phyloP scores from a whole-genome alignment of 2,329 filamentous ascomycete genomes.

The Rutstroemia sp. region DNA sequence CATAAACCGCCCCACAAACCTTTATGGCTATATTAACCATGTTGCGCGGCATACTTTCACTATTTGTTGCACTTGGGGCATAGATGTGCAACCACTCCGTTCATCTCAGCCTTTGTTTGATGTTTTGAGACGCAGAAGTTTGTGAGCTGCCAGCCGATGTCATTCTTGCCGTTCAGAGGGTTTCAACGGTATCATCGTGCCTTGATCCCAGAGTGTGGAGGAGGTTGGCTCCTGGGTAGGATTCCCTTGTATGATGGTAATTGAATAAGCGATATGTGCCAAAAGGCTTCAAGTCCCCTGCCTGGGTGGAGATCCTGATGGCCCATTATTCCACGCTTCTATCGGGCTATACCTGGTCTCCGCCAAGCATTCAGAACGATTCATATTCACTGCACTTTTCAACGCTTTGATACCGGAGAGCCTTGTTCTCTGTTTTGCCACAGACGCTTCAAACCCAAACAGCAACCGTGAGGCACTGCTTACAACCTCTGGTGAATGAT shows the following conservation, averaged over 20 bases:
- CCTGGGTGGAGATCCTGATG: background rate
- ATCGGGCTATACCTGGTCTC: background rate
- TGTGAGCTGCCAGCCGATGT: too few relatives aligned
- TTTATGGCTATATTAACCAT: background rate
- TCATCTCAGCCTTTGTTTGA: background rate
- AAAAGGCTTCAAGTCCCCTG: background rate
- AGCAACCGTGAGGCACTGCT: slow-evolving; percentile 5
- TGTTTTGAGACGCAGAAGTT: too few relatives aligned
- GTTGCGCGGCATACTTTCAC: background rate
- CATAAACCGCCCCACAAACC: background rate
- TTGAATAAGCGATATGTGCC: slow-evolving; percentile 1
- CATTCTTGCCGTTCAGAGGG: background rate
- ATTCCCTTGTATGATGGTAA: background rate
- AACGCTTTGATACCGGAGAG: background rate
- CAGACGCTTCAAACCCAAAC: background rate
- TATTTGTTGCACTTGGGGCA: background rate
- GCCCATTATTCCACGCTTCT: background rate
- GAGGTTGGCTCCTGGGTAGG: background rate
- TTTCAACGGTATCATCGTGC: background rate
- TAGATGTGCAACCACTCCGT: background rate
- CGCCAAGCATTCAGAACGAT: background rate
- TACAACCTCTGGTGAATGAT: background rate
- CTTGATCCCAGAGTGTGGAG: background rate
- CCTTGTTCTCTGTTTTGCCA: slow-evolving; percentile 2
- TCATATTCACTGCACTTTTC: background rate